Conservation (phyloP, 2,329 filamentous ascomycete genomes). For the Ceratocystis ficicola region DNA sequence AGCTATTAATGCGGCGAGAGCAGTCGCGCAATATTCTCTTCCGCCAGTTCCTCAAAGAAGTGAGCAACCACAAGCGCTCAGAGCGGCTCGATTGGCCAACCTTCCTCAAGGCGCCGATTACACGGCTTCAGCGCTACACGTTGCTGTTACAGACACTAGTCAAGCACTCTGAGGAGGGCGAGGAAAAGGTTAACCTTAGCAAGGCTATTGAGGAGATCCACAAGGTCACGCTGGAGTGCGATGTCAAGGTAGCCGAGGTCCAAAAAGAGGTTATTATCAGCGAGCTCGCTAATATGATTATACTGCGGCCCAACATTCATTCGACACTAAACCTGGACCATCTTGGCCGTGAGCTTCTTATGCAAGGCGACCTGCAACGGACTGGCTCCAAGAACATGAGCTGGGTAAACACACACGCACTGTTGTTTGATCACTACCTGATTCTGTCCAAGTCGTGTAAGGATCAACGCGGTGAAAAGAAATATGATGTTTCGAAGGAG, state of each 20-base stretch:
- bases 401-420: conserved; percentile 85
- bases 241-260: conserved; percentile 84
- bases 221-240: conserved; percentile 76
- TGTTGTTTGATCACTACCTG: conserved; percentile 93
- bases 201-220: conserved; percentile 88
- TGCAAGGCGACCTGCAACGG: conserved; percentile 77
- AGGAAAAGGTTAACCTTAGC: conserved; percentile 75
- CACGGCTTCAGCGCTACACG: conserved; percentile 78
- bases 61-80: conserved; percentile 64
- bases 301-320: conserved; percentile 77
- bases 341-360: conserved; percentile 80
- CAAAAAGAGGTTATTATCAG: conserved; percentile 79
- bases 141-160: conserved; percentile 72
- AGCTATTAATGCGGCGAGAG: conserved; percentile 73
- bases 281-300: conserved; percentile 70
- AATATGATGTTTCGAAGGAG: conserved; percentile 84
- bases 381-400: conserved; percentile 80
- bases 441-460: conserved; percentile 80
- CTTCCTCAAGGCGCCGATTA: conserved; percentile 86
- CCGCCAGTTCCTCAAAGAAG: conserved; percentile 70
- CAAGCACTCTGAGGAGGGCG: conserved; percentile 69
- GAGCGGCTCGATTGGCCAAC: conserved; percentile 85
- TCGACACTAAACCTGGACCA: conserved; percentile 85
- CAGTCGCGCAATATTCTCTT: conserved; percentile 76
- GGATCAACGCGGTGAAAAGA: conserved; percentile 58